Conservation (phyloP, 2,329 filamentous ascomycete genomes). For the Ophidiomyces ophidiicola region DNA sequence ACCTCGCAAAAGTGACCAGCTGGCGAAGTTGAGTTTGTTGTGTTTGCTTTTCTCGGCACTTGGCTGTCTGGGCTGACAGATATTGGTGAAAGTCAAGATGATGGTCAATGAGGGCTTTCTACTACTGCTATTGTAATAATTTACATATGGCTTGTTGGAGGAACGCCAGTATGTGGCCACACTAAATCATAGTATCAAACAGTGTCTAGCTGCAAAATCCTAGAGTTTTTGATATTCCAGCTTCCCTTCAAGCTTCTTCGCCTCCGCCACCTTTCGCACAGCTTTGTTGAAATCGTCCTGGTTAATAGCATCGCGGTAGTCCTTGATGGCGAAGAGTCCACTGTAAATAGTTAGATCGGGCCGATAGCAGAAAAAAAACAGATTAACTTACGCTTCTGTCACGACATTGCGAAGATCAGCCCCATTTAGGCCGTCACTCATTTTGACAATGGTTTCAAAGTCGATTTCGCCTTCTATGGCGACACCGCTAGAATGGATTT, state of each 20-base stretch:
- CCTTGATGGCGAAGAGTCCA: constrained; percentile 94
- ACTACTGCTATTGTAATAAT: no score
- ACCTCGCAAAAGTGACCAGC: no score
- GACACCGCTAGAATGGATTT: constrained; percentile 85
- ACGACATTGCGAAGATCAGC: constrained; percentile 96
- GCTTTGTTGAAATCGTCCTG: constrained; percentile 99
- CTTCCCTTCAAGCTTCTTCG: constrained; percentile 98
- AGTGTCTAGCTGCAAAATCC: constrained; percentile 12
- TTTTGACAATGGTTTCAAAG: constrained; percentile 98
- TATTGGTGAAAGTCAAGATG: not conserved
- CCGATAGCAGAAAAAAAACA: constrained; percentile 1
- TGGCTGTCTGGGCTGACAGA: no score
- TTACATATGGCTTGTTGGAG: not conserved
- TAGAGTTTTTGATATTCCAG: constrained; percentile 94
- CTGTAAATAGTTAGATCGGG: constrained; percentile 37
- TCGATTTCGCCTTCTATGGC: constrained; percentile 89
- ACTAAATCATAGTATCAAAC: constrained; percentile 2
- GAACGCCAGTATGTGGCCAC: not conserved
- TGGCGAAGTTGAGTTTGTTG: not conserved
- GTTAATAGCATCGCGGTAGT: constrained; percentile 88
- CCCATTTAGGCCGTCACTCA: constrained; percentile 96
- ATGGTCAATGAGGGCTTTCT: not conserved
- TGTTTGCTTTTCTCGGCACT: constrained; percentile 1
- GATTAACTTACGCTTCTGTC: constrained; percentile 74
- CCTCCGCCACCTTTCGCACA: constrained; percentile 89